These are phyloP conservation scores for Lupinus albus DNA, from an alignment of 306 rosid genomes.

Conservation along the genomic window DNA sequence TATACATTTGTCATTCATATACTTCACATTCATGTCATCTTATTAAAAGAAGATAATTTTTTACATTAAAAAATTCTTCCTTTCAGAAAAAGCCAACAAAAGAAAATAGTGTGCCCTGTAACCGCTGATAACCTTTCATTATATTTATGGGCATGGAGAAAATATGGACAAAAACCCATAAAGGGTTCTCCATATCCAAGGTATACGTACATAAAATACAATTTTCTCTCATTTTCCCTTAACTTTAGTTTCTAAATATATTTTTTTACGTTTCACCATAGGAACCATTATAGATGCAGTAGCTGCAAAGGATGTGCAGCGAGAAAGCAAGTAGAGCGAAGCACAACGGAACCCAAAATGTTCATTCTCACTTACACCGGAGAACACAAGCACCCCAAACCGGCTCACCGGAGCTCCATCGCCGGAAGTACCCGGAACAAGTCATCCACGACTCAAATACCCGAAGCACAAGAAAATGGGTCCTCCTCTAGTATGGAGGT, in stretches of 20 bases:
- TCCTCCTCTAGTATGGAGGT: not conserved
- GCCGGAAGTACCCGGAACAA: conserved; percentile 64
- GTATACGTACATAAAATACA: conserved; percentile 30
- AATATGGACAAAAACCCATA: conserved; percentile 79
- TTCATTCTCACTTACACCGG: conserved; percentile 73
- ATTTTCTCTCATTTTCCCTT: too few relatives aligned
- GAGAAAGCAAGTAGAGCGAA: conserved; percentile 76
- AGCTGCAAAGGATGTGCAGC: conserved; percentile 74
- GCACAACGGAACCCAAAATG: conserved; percentile 50
- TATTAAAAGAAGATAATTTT: too few relatives aligned
- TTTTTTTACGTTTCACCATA: not conserved
- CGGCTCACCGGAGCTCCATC: conserved; percentile 71
- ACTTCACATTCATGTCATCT: not conserved
- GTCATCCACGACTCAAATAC: conserved; percentile 18
- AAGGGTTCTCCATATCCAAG: conserved; percentile 86
- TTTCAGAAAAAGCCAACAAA: conserved; percentile 60
- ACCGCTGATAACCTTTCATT: conserved; percentile 58
- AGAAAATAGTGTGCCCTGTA: conserved; percentile 56
- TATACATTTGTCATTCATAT: not conserved
- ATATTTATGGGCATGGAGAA: conserved; percentile 88
- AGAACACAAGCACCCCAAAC: conserved; percentile 70
- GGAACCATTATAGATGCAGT: conserved; percentile 85
- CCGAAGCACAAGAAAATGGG: not conserved
- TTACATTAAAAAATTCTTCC: too few relatives aligned
- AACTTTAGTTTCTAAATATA: too few relatives aligned